These are phyloP conservation scores for Geotrichum candidum DNA, from an alignment of 1,139 yeast species.

Conservation along the genomic window DNA sequence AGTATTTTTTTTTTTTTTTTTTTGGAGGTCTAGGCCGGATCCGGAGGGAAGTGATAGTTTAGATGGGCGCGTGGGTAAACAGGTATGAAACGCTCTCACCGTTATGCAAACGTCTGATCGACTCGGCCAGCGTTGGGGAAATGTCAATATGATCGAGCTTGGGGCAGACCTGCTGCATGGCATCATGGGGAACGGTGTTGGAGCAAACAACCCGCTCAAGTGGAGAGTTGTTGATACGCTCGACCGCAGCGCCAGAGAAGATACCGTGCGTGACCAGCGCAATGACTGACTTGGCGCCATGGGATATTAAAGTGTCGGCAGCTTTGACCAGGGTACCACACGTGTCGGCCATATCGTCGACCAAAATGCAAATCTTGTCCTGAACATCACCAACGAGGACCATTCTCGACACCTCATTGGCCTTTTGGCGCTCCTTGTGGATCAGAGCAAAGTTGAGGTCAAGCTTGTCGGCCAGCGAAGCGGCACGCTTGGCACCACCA, in stretches of 20 bases:
- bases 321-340: slow-evolving; percentile 96
- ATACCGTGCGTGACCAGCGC: slow-evolving; percentile 97
- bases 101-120: slow-evolving; percentile 90
- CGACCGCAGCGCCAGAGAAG: slow-evolving; percentile 77
- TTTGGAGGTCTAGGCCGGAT: not conserved
- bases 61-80: slow-evolving; percentile 64
- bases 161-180: slow-evolving; percentile 59
- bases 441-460: slow-evolving; percentile 91
- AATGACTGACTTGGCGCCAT: slow-evolving; percentile 76
- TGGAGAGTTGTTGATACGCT: slow-evolving; percentile 69
- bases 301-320: slow-evolving; percentile 75
- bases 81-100: slow-evolving; percentile 94
- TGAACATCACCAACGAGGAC: slow-evolving; percentile 93
- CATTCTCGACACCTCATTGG: slow-evolving; percentile 91
- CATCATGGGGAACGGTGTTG: slow-evolving; percentile 86
- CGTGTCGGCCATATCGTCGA: slow-evolving; percentile 98
- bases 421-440: slow-evolving; percentile 91
- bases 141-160: slow-evolving; percentile 80
- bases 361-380: slow-evolving; percentile 77
- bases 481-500: slow-evolving; percentile 98
- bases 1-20: not conserved
- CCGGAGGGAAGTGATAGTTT: not conserved
- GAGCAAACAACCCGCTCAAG: slow-evolving; percentile 82
- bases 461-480: slow-evolving; percentile 84
- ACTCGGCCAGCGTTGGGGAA: slow-evolving; percentile 74